Base-by-base conservation (phyloP, 2,329 filamentous ascomycete genomes). In the Cucurbitaria berberidis region DNA sequence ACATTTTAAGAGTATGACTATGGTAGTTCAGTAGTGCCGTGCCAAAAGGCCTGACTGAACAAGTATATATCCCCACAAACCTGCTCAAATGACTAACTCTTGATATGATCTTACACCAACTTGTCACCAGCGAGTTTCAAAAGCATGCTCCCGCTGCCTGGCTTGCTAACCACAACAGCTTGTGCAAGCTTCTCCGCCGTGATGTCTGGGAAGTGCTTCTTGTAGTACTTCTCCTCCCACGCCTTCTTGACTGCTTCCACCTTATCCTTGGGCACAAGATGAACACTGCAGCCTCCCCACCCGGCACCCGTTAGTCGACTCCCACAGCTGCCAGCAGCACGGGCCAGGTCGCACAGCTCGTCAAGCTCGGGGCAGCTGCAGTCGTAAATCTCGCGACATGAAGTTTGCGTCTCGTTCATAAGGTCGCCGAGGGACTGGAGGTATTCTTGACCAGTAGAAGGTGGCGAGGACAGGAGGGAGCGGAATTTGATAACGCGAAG, bases 201-300 rank as follows among this genome's bases (percentile, higher is more conserved):
- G 44, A 89, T 84, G 57, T 84, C 81, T 0, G 86, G 86, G 68
- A 86, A 88, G 63, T 83, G 83, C 79, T 88, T 89, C 50, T 83
- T 78, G 75, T 96, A 98, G 74, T 98, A 99, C 70, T 92, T 86
- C 58, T 83, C 83, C 66, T 89, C 85, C 83, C 95, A 86, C 5
- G 90, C 90, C 67, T 84, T 81, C 73, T 85, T 91, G 19, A 99
- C 90, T 22, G 80, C 84, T 5, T 88, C 86, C 0, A 97, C 89
- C 76, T 89, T 93, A 67, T 91, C 84, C 52, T 86, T 89, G 0
- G 93, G 89, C 46, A 98, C 89, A 51, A 99, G 83, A 78, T 99
- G 95, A 52, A 99, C 93, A 55, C 86, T 95, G 78, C 95, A 98
- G 2, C 95, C 95, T 57, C 95, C 95, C 95, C 95, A 99, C 3